Percentiles rank a stretch among this genome's conserved stretches.
These are phyloP conservation scores for Colletotrichum orbiculare DNA, from an alignment of 2,329 filamentous ascomycete species.

Conservation along the genomic window DNA sequence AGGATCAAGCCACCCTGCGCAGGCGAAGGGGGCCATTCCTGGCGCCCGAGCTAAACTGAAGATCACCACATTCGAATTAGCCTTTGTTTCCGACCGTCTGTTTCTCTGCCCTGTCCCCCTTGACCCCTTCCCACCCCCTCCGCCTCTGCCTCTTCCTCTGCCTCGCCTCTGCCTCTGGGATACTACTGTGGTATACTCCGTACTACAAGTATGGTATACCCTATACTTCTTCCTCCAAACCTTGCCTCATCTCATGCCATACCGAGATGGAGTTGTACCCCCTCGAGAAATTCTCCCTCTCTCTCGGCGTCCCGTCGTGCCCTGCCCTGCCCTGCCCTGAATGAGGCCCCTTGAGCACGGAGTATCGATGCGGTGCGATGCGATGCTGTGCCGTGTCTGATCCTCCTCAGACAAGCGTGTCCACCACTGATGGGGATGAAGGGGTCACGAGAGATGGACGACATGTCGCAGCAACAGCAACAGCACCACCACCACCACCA, in stretches of 20 bases:
- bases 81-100: constrained; percentile 38
- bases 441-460: constrained; percentile 3
- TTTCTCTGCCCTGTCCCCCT: constrained; percentile 23
- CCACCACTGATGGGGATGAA: constrained; percentile 6
- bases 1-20: constrained; percentile 37
- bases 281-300: constrained; percentile 22
- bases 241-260: constrained; percentile 23
- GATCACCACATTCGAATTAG: constrained; percentile 37
- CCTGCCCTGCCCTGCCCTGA: no score
- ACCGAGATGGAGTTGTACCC: constrained; percentile 23
- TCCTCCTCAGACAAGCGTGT: constrained; percentile 4
- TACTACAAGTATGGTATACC: no score
- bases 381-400: constrained; percentile 29
- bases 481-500: background rate
- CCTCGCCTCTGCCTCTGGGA: background rate
- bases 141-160: background rate
- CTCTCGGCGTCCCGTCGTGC: constrained; percentile 24
- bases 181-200: background rate
- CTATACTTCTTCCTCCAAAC: background rate
- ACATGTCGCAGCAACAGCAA: constrained; percentile 24
- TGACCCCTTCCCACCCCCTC: constrained; percentile 1
- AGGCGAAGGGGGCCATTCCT: constrained; percentile 37
- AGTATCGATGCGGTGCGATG: no score
- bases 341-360: no score
- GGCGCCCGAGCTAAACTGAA: constrained; percentile 36